A percentile compares a stretch with the other conserved stretches of the same genome.
Conservation (phyloP, 176 grass and related monocot species). For the Aegilops umbellulata region DNA sequence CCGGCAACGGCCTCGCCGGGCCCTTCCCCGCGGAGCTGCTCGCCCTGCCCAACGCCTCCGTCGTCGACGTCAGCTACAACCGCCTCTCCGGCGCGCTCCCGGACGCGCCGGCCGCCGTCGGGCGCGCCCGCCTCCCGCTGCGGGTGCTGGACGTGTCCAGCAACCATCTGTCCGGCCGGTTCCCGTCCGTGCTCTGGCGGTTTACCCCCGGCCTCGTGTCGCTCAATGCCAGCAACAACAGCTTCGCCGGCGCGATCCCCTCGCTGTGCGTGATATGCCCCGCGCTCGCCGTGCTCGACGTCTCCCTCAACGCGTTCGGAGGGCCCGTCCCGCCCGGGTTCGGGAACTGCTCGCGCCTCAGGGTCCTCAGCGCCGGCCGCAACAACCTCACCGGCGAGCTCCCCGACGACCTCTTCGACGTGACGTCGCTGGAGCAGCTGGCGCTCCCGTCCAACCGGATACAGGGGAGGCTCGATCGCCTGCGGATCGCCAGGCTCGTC, state of each 20-base stretch:
- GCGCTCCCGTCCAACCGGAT: slow-evolving; percentile 21
- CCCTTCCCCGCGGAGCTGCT: slow-evolving; percentile 26
- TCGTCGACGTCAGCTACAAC: slow-evolving; percentile 55
- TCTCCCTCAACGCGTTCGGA: slow-evolving; percentile 28
- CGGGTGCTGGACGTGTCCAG: slow-evolving; percentile 45
- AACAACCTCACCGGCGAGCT: slow-evolving; percentile 47
- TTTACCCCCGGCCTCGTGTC: slow-evolving; percentile 25
- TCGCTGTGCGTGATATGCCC: slow-evolving; percentile 11
- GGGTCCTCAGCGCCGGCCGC: slow-evolving; percentile 17
- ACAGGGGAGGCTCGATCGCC: slow-evolving; percentile 19
- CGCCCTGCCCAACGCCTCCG: neutral
- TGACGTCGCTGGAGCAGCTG: slow-evolving; percentile 29
- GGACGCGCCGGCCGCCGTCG: neutral
- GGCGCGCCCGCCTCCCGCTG: neutral
- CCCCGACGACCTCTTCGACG: slow-evolving; percentile 48
- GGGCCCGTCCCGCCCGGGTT: slow-evolving; percentile 21
- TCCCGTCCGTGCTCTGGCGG: slow-evolving; percentile 36
- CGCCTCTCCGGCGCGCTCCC: slow-evolving; percentile 32
- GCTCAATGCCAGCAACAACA: slow-evolving; percentile 50
- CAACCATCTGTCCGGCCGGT: slow-evolving; percentile 32
- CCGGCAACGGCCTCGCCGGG: slow-evolving; percentile 40
- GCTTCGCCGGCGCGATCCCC: slow-evolving; percentile 35
- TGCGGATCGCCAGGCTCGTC: slow-evolving; percentile 7
- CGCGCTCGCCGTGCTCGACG: slow-evolving; percentile 30
- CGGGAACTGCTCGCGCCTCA: slow-evolving; percentile 30